phyloP scores from a whole-genome alignment of 768 basidiomycete genomes.

The Phlebiopsis flavidoalba region DNA sequence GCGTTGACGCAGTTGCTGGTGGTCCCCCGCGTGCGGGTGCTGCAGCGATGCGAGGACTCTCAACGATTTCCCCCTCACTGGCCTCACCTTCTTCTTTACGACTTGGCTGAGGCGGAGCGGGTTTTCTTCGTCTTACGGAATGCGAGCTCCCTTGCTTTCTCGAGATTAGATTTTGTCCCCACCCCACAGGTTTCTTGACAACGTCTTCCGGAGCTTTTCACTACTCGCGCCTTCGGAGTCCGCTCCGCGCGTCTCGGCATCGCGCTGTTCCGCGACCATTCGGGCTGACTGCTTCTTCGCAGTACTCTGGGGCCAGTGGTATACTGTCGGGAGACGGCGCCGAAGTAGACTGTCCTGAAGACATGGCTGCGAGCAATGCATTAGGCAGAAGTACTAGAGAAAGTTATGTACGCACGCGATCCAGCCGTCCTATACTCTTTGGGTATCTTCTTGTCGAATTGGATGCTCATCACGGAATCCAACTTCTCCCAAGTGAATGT shows the following conservation, averaged over 20 bases:
- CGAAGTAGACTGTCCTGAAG: conserved; percentile 14
- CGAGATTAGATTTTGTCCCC: conserved; percentile 1
- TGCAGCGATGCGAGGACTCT: neutral
- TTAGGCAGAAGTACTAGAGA: conserved; percentile 17
- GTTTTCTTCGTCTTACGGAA: conserved; percentile 1
- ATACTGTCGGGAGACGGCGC: conserved; percentile 10
- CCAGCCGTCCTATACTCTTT: conserved; percentile 21
- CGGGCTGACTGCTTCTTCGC: neutral
- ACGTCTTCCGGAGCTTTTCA: neutral
- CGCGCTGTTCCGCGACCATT: conserved; percentile 16
- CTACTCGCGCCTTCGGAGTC: conserved; percentile 32
- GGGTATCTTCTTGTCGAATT: conserved; percentile 41
- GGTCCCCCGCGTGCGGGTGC: neutral
- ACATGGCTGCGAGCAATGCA: neutral
- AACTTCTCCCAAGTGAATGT: conserved; percentile 72
- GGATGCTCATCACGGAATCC: conserved; percentile 57
- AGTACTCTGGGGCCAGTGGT: conserved; percentile 2
- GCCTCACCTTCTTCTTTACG: conserved; percentile 20
- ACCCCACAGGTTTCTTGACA: neutral
- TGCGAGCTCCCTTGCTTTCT: neutral
- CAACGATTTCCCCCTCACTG: conserved; percentile 22
- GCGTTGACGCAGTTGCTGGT: neutral
- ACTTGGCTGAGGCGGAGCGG: neutral
- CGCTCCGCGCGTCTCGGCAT: conserved; percentile 19
- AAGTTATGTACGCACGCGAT: conserved; percentile 22